Conservation (phyloP, 208 protist species). For the Trypanosoma conorhini region DNA sequence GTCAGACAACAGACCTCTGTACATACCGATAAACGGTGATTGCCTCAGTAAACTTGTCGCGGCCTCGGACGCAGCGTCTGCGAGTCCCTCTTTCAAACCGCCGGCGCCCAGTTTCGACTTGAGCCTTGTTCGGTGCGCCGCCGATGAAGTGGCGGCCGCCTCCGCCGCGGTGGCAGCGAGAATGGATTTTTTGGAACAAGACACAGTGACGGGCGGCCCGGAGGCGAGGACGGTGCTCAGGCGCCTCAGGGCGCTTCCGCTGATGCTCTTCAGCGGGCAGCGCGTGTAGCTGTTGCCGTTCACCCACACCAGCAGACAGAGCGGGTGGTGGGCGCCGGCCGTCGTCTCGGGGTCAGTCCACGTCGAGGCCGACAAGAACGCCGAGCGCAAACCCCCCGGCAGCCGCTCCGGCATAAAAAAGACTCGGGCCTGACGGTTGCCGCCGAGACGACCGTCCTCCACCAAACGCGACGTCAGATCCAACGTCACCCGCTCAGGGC, state of each 20-base stretch:
- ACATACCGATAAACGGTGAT: conserved; percentile 2
- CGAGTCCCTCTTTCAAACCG: not conserved
- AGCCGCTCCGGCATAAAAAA: conserved; percentile 24
- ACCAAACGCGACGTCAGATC: conserved; percentile 3
- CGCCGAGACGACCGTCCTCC: conserved; percentile 1
- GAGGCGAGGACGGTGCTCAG: not conserved
- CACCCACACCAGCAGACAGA: conserved; percentile 22
- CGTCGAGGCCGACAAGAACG: not conserved
- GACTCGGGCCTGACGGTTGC: not conserved
- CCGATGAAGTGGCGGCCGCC: not conserved
- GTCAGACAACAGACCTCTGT: conserved; percentile 18
- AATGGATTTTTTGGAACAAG: not conserved
- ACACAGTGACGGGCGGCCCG: not conserved
- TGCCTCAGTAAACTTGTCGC: not conserved
- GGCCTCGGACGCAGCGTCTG: not conserved
- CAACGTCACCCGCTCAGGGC: conserved; percentile 2
- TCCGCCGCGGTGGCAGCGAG: not conserved
- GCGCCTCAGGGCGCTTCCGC: not conserved
- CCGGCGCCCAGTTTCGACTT: not conserved
- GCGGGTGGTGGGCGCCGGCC: not conserved
- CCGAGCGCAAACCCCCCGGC: not conserved
- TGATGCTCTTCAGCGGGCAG: conserved; percentile 14
- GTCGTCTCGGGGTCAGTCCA: not conserved
- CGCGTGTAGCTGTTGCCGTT: conserved; percentile 21
- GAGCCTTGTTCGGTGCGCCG: not conserved